These are phyloP conservation scores for Tilletiopsis washingtonensis DNA, from an alignment of 1,284 basidiomycete species.

Conservation along the genomic window DNA sequence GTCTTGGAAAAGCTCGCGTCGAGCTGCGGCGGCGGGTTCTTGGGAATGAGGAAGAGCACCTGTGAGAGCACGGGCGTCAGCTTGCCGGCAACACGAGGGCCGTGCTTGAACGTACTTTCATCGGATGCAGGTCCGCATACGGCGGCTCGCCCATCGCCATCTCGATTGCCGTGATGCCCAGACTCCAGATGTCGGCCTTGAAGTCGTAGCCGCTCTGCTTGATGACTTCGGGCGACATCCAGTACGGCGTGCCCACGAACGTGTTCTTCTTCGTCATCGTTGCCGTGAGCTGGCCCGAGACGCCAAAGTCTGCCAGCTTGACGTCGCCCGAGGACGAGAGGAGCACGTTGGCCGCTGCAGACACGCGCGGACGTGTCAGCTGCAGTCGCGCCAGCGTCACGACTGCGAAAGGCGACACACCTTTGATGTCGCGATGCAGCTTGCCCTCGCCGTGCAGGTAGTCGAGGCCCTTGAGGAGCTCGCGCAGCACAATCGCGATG, in stretches of 20 bases:
- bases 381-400: slow-evolving; percentile 84
- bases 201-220: slow-evolving; percentile 98
- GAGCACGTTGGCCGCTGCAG: slow-evolving; percentile 81
- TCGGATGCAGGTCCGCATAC: slow-evolving; percentile 93
- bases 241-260: slow-evolving; percentile 71
- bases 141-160: slow-evolving; percentile 94
- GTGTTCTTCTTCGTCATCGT: slow-evolving; percentile 94
- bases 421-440: slow-evolving; percentile 96
- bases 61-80: neutral
- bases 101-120: slow-evolving; percentile 58
- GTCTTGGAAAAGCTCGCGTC: slow-evolving; percentile 80
- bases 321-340: slow-evolving; percentile 91
- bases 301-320: slow-evolving; percentile 96
- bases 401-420: slow-evolving; percentile 64
- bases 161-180: slow-evolving; percentile 85
- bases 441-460: slow-evolving; percentile 95
- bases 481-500: slow-evolving; percentile 90
- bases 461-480: slow-evolving; percentile 82
- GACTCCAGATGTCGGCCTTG: slow-evolving; percentile 76
- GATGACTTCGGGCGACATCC: slow-evolving; percentile 97
- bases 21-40: slow-evolving; percentile 85
- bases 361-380: slow-evolving; percentile 89
- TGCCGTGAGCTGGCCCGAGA: slow-evolving; percentile 87
- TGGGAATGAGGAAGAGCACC: slow-evolving; percentile 93
- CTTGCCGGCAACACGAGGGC: neutral